Base-by-base conservation (phyloP, 257 asterid species). In the Solanum infundibuliforme region DNA sequence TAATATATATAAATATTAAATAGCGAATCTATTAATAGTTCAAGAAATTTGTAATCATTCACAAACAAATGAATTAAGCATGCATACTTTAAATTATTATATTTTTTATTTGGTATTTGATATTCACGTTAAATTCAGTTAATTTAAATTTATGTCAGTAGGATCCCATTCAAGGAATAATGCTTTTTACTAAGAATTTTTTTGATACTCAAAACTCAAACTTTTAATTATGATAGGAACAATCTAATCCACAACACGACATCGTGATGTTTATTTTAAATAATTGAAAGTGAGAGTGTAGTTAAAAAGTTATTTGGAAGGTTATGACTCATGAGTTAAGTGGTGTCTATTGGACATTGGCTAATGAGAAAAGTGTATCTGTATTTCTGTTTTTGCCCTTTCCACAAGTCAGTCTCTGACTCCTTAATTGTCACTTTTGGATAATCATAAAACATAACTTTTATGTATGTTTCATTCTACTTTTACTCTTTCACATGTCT, bases 231-330 rank as follows among this genome's bases (percentile, higher is more conserved):
- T 4, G 6, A 0, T 0, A 16, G 23, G 1, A 14, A 1, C 0
- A 16, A 6, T 52, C 20, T 52, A 0, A 16, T 16, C 4, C 4
- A 18, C 1, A 0, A 1, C n/a, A 18, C 10, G 0, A 18, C 0
- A 16, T 48, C 55, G 2, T 43, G 18, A 0, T 39, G 4, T 10
- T 43, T 43, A 0, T 4, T 13, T 46, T 12, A 55, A 18, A 55
- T 7, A 55, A 20, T 60, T 60, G 4, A 23, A 60, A 60, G 69
- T 60, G 29, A 60, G 12, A 23, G 29, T 29, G 75, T 29, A 69
- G 38, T 69, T 29, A 13, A 69, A 69, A 69, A 55, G 75, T 69
- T 13, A 13, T 69, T 69, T 69, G 75, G 38, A 69, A 31, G n/a
- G 12, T 71, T 1, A 69, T 32, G 39, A 31, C 25, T 16, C 62